Percentiles rank a stretch among this genome's conserved stretches.
These are phyloP conservation scores for Metschnikowia continentalis DNA, from an alignment of 805 yeast genomes.

Conservation along the genomic window DNA sequence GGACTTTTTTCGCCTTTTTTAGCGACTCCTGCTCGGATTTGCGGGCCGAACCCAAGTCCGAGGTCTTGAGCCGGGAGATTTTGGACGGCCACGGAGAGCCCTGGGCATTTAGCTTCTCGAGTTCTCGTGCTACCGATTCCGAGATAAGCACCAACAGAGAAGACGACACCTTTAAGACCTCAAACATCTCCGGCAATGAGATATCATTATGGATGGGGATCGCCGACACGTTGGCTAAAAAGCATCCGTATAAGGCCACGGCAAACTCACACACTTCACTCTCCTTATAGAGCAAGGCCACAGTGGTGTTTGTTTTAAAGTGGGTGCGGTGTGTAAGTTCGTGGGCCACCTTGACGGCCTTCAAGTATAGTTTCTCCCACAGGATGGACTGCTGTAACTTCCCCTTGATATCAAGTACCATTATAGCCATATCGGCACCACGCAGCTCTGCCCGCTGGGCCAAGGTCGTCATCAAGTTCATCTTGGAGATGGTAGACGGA, in stretches of 20 bases:
- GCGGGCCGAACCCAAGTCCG: constrained; percentile 69
- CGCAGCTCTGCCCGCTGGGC: constrained; percentile 67
- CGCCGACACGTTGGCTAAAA: constrained; percentile 89
- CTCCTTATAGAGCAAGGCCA: constrained; percentile 77
- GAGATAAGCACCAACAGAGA: constrained; percentile 78
- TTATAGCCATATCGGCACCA: constrained; percentile 62
- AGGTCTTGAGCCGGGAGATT: constrained; percentile 73
- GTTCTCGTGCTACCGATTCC: constrained; percentile 68
- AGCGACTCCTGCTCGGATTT: constrained; percentile 32
- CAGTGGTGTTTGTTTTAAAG: constrained; percentile 76
- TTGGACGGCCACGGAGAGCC: constrained; percentile 69
- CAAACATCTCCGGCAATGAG: constrained; percentile 63
- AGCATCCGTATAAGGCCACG: constrained; percentile 84
- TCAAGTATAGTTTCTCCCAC: constrained; percentile 84
- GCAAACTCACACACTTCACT: constrained; percentile 82
- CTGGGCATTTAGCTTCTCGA: constrained; percentile 58
- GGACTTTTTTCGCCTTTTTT: constrained; percentile 13
- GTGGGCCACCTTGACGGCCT: constrained; percentile 85
- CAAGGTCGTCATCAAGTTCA: constrained; percentile 66
- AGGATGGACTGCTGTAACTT: constrained; percentile 72
- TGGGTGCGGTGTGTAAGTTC: constrained; percentile 71
- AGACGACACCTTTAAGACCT: constrained; percentile 68
- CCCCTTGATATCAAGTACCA: constrained; percentile 71
- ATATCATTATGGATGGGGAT: constrained; percentile 83
- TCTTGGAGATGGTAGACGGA: constrained; percentile 29